Base-by-base conservation (phyloP, 257 asterid genomes). In the Rhazya stricta region DNA sequence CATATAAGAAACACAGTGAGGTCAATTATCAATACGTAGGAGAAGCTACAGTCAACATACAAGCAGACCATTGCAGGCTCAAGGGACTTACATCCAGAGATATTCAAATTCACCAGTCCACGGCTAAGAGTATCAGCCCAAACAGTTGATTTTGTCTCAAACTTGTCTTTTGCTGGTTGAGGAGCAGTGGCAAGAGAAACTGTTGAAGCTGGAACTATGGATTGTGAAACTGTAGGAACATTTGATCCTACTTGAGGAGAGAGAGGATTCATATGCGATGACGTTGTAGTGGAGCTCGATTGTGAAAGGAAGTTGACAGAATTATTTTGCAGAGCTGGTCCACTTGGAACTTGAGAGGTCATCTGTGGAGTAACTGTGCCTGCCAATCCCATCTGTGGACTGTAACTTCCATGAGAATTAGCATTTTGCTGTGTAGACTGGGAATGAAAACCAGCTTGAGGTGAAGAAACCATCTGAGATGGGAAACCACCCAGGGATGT, bases 91-190 rank as follows among this genome's bases (percentile, higher is more conserved):
- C 99, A n/a, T 80, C 99, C 99, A 75, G 99, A 95, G 42, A 95
- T 92, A 78, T 95, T 92, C 79, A 95, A 83, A 86, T 95, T 82
- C 84, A 95, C 97, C 73, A 95, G 84, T 71, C 99, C 99, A 13
- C 98, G 97, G 83, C 89, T 92, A 83, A 95, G 88, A 60, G 99
- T 92, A 85, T 95, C 99, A 0, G 97, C 88, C 99, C 99, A 95
- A 74, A 95, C 91, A n/a, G 97, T 85, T 70, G 99, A 95, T 81
- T 95, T 95, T 13, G 97, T 91, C 87, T 92, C 96, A 67, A 95
- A 95, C 88, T 92, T 94, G 78, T 89, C 93, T 21, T 86, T 82
- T 41, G 91, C 80, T 72, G 89, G 82, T 73, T 84, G 92, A 76
- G 90, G 75, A 80, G 79, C 89, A 46, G 77, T 62, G 77, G 88